Percentiles rank a stretch among this genome's conserved stretches.
Conservation (phyloP, 2,329 filamentous ascomycete genomes). For the Ophiostoma perfectum region DNA sequence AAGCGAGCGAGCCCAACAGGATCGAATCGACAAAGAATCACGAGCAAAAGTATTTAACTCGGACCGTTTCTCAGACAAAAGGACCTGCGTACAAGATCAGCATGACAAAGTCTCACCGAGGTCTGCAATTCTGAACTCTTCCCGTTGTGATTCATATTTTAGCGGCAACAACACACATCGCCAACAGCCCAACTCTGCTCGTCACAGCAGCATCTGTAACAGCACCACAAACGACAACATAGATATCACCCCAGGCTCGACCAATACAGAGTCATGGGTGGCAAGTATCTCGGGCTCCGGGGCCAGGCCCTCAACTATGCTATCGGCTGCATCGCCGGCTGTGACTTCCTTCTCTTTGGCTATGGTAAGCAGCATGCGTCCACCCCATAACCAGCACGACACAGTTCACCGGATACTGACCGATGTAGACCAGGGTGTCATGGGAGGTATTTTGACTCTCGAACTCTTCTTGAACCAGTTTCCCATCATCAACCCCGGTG, state of each 20-base stretch:
- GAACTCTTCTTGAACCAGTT: conserved; percentile 53
- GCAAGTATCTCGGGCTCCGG: conserved; percentile 56
- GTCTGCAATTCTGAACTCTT: too few relatives aligned
- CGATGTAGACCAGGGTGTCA: conserved; percentile 62
- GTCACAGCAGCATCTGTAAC: too few relatives aligned
- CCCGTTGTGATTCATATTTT: too few relatives aligned
- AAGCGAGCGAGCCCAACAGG: too few relatives aligned
- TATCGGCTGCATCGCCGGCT: conserved; percentile 64
- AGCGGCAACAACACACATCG: too few relatives aligned
- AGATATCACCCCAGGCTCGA: neutral
- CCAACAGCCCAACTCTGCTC: too few relatives aligned
- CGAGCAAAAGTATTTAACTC: neutral
- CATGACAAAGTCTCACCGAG: too few relatives aligned
- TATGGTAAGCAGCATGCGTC: conserved; percentile 39
- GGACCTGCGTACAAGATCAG: too few relatives aligned
- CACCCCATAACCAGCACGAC: neutral
- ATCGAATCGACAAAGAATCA: neutral
- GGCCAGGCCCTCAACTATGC: conserved; percentile 63
- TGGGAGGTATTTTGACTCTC: conserved; percentile 69
- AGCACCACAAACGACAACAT: too few relatives aligned
- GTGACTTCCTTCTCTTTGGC: conserved; percentile 62
- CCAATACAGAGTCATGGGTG: neutral
- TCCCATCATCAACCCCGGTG: conserved; percentile 47
- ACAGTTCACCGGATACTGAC: neutral
- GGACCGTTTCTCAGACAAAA: neutral